A percentile compares a stretch with the other conserved stretches of the same genome.
Evolutionary conservation across 192 early-diverging fungal species (phyloP).

Genomic region (Mortierella hygrophila): DNA sequence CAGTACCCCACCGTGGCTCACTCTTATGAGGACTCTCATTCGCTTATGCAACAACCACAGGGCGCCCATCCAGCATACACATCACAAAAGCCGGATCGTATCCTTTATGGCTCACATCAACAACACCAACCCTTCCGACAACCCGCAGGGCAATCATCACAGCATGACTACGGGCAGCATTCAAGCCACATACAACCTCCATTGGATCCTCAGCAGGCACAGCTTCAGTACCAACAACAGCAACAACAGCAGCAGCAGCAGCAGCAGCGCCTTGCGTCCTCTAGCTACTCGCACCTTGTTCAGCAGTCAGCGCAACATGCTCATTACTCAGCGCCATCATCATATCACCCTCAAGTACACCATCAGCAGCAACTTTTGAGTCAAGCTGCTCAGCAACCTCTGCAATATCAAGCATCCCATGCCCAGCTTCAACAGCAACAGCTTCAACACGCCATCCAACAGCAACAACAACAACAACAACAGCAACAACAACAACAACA

Average conservation of each 20-base stretch:
- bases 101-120: slow-evolving; percentile 19
- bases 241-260: slow-evolving; percentile 36
- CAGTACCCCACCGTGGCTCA: slow-evolving; percentile 13
- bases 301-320: slow-evolving; percentile 35
- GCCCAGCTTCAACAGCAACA: slow-evolving; percentile 47
- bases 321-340: slow-evolving; percentile 13
- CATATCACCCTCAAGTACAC: slow-evolving; percentile 17
- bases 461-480: slow-evolving; percentile 32
- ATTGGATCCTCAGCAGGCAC: slow-evolving; percentile 27
- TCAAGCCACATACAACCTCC: slow-evolving; percentile 11
- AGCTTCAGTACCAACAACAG: slow-evolving; percentile 26
- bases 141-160: slow-evolving; percentile 23
- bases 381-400: slow-evolving; percentile 24
- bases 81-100: slow-evolving; percentile 30
- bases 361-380: slow-evolving; percentile 33
- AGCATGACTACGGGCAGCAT: slow-evolving; percentile 34
- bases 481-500: slow-evolving; percentile 26
- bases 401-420: slow-evolving; percentile 32
- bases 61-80: slow-evolving; percentile 19
- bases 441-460: slow-evolving; percentile 15
- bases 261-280: slow-evolving; percentile 21
- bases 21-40: slow-evolving; percentile 36
- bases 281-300: slow-evolving; percentile 31
- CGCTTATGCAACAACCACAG: slow-evolving; percentile 40
- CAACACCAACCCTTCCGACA: slow-evolving; percentile 25